These are phyloP conservation scores for Phytophthora tentaculata DNA, from an alignment of 352 stramenopile genomes.

Conservation along the genomic window DNA sequence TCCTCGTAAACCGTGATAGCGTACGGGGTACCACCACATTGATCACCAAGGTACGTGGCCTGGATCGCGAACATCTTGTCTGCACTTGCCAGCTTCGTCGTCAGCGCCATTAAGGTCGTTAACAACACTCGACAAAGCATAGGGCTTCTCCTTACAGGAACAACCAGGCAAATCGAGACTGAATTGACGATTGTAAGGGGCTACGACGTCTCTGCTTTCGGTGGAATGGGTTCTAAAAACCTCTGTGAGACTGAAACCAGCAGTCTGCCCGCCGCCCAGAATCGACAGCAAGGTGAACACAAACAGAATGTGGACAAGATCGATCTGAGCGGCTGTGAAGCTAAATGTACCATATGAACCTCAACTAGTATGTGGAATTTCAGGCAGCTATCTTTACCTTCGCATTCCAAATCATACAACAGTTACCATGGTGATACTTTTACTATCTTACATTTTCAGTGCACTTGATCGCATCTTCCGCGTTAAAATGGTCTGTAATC, in stretches of 20 bases:
- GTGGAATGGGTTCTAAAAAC: conserved; percentile 13
- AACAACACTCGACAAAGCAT: conserved; percentile 8
- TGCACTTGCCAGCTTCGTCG: neutral
- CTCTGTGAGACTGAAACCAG: conserved; percentile 3
- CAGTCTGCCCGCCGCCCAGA: conserved; percentile 26
- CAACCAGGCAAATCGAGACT: conserved; percentile 11
- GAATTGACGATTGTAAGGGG: neutral
- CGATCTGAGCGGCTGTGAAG: conserved; percentile 11
- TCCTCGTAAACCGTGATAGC: conserved; percentile 19
- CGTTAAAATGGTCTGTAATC: conserved; percentile 26
- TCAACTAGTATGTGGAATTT: too few relatives aligned
- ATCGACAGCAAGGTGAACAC: conserved; percentile 8
- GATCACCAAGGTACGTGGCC: conserved; percentile 26
- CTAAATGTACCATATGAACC: conserved; percentile 8
- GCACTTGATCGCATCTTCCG: too few relatives aligned
- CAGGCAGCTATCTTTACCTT: neutral
- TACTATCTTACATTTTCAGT: too few relatives aligned
- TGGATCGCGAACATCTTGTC: conserved; percentile 24
- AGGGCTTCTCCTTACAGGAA: neutral
- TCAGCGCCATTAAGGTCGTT: neutral
- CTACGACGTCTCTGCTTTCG: conserved; percentile 3
- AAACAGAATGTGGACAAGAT: conserved; percentile 17
- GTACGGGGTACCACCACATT: conserved; percentile 25
- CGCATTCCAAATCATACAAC: neutral
- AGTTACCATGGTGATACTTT: too few relatives aligned